These are phyloP conservation scores for Salisapilia sapeloensis DNA, from an alignment of 352 stramenopile genomes.

Conservation along the genomic window DNA sequence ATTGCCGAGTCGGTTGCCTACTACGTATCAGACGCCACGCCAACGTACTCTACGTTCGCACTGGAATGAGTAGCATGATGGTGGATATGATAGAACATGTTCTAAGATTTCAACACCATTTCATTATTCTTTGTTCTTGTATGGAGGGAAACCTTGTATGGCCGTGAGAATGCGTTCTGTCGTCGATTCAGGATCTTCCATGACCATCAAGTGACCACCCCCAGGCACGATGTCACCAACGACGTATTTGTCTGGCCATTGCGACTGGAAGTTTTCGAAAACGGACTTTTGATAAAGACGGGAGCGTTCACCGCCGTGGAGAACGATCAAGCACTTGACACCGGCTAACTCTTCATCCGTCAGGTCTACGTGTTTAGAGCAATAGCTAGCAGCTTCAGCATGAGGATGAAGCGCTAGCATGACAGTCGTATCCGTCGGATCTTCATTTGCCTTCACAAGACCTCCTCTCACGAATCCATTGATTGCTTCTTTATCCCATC, in stretches of 20 bases:
- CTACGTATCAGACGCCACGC: no score
- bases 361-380: constrained; percentile 5
- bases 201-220: constrained; percentile 20
- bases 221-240: constrained; percentile 11
- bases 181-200: constrained; percentile 18
- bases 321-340: constrained; percentile 8
- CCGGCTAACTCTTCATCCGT: constrained; percentile 10
- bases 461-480: constrained; percentile 13
- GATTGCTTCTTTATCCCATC: constrained; percentile 21
- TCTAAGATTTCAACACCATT: no score
- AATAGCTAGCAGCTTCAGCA: constrained; percentile 20
- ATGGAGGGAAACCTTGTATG: constrained; percentile 5
- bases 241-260: constrained; percentile 19
- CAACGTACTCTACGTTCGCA: no score
- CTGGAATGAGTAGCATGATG: no score
- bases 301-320: constrained; percentile 23
- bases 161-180: constrained; percentile 19
- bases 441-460: constrained; percentile 12
- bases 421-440: constrained; percentile 4
- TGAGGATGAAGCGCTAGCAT: constrained; percentile 13
- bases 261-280: constrained; percentile 6
- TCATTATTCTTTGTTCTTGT: no score
- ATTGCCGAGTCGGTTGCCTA: constrained; percentile 25
- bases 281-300: constrained; percentile 17
- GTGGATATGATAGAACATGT: no score